These are phyloP conservation scores for Austroboletus niveus DNA, from an alignment of 1,284 basidiomycete genomes.

Conservation along the genomic window DNA sequence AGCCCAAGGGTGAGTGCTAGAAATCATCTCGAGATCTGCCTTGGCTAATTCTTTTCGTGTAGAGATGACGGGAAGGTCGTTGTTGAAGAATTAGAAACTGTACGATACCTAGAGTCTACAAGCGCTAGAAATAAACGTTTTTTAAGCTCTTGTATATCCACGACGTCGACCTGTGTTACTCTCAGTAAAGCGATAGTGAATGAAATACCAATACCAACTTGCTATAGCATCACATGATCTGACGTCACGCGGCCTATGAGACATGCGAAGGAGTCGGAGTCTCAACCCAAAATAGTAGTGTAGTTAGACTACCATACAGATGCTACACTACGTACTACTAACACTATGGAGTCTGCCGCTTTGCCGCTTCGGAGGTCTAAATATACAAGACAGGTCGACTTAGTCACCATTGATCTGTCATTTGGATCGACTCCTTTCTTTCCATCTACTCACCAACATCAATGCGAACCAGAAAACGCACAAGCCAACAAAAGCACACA, in stretches of 20 bases:
- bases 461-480: slow-evolving; percentile 13
- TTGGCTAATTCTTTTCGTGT: slow-evolving; percentile 4
- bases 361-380: too few species aligned
- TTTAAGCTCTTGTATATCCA: too few species aligned
- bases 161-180: too few species aligned
- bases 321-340: too few species aligned
- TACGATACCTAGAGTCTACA: slow-evolving; percentile 15
- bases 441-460: neutral
- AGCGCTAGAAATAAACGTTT: neutral
- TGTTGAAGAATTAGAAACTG: slow-evolving; percentile 27
- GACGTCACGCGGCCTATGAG: slow-evolving; percentile 13
- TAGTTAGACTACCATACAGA: too few species aligned
- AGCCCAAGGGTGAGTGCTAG: slow-evolving; percentile 52
- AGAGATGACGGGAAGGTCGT: slow-evolving; percentile 31
- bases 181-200: neutral
- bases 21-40: neutral
- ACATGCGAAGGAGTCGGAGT: too few species aligned
- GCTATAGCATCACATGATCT: slow-evolving; percentile 16
- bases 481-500: slow-evolving; percentile 9
- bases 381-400: too few species aligned
- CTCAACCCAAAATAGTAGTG: too few species aligned
- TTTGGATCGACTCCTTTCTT: neutral
- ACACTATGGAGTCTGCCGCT: too few species aligned
- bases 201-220: neutral
- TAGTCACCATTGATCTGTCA: too few species aligned